Base-by-base conservation (phyloP, 106 monocot genomes). In the Platanthera zijinensis region DNA sequence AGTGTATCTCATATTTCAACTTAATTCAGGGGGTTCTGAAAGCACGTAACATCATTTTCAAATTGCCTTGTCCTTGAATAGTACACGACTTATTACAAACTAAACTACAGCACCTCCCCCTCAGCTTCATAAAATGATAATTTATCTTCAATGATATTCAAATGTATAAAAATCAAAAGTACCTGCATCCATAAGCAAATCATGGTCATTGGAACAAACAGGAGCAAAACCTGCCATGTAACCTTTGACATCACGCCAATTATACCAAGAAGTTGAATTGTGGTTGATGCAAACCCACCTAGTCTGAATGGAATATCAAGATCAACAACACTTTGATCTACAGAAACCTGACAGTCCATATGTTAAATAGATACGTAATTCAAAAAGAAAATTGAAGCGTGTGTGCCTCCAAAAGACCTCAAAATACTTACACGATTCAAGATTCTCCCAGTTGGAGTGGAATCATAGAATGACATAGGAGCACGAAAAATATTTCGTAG, bases 101-200 rank as follows among this genome's bases (percentile, higher is more conserved):
- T 39, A 76, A 56, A 62, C 2, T 62, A 62, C 10, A 70, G 12
- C 22, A 54, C 17, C 49, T 21, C 14, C 51, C 32, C 11, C 32
- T 66, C 66, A 66, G 66, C 8, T 66, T 66, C 66, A 25, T 61
- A 7, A 7, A 11, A 30, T 4, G 32, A 66, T 66, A 11, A 66
- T 32, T 66, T 66, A 32, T 10, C 28, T 17, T n/a, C 6, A 48
- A 6, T 70, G 48, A 14, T 48, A 48, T n/a, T 50, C 13, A 69
- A 78, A 71, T 56, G 14, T 39, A 70, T 7, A 48, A 28, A 13
- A 11, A 46, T 11, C 5, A 51, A 64, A 77, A 52, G 74, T 91
- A 97, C 97, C 94, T 97, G 97, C 93, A 97, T 89, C 91, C 93
- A 97, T 77, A 87, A 78, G 89, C 97, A 93, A 85, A 89, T 81